Evolutionary conservation across 768 basidiomycete species (phyloP), one percentile per base, ranked within the genome.

Genomic region (Termitomyces sp.): DNA sequence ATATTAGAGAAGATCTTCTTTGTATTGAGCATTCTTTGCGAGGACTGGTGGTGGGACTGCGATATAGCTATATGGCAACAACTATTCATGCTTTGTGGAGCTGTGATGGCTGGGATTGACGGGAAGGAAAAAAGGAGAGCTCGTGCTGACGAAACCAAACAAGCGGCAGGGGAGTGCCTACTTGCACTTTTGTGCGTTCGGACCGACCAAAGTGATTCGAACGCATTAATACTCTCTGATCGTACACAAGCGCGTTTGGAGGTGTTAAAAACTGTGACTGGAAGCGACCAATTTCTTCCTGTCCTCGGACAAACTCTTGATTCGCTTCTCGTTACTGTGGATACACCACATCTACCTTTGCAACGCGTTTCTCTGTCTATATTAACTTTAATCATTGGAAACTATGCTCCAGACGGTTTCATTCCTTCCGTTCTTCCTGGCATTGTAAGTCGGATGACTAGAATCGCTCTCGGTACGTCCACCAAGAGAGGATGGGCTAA

Each of bases 11-110:
- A 81, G 55, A 70, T 94, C 22, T 76, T 97, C 58, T 64, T 75
- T 26, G 73, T 81, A 13, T 73, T 96, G 31, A 68, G 74, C 3
- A 63, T 80, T 1, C 75, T 98, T 26, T 84, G 81, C 61, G 78
- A 84, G 20, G 73, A 77, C n/a, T 92, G 91, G 87, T 94, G 92
- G 91, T 91, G 90, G 89, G 75, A 76, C 20, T 86, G 87, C 67
- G 90, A 92, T 47, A 50, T 82, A 37, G 76, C 76, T 54, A 70
- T 84, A 28, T 95, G 94, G 94, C 86, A 89, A 66, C 93, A 97
- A 65, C 73, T 94, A 26, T 91, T 95, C 69, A 88, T 86, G 76
- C 75, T 92, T 16, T 87, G 78, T 61, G 81, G 82, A 36, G 81
- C 86, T 16, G 75, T 88, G 33, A 69, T 90, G 6, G 85, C 85